Base-by-base conservation (phyloP, 192 early-diverging fungal species). In the Coemansia sp. region DNA sequence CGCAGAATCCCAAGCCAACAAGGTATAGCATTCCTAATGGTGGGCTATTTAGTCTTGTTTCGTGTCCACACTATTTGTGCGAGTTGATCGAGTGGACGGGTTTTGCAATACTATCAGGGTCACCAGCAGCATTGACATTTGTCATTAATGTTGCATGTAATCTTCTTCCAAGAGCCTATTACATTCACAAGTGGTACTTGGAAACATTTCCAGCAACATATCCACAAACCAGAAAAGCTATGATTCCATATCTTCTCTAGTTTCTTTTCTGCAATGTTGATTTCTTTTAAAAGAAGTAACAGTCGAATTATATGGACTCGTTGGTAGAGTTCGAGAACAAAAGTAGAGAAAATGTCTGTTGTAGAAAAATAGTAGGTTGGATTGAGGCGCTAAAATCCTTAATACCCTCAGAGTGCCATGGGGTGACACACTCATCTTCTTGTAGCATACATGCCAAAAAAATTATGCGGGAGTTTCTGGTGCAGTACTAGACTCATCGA, bases 41-140 rank as follows among this genome's bases (percentile, higher is more conserved):
- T 48, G 76, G 76, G 1, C 18, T 72, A 60, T 83, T 79, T 65
- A 27, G 31, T 8, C 16, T 71, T 23, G 73, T 83, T 21, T 79
- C 82, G 31, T 78, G 76, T 30, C 82, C 82, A 28, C 82, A 83
- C 60, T 83, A 65, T 55, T 54, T 83, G n/a, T 72, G 73, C 58
- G 82, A 83, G 44, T 21, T 73, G 7, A 57, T 73, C 10, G 82
- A 83, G 32, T 83, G 82, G 82, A 52, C 50, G 0, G 82, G 82
- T 8, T 79, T 60, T 67, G 76, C 76, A 5, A 18, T 79, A 25
- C 54, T 63, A 24, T 73, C 82, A 2, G 65, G 47, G 12, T 71
- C 70, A 22, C 69, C 73, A 14, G 71, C 82, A 4, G 82, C 76
- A n/a, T 76, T 69, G 73, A 52, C 69, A 18, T 83, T 83, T 66